These are phyloP conservation scores for Lipomyces chichibuensis DNA, from an alignment of 805 yeast species.

Conservation along the genomic window DNA sequence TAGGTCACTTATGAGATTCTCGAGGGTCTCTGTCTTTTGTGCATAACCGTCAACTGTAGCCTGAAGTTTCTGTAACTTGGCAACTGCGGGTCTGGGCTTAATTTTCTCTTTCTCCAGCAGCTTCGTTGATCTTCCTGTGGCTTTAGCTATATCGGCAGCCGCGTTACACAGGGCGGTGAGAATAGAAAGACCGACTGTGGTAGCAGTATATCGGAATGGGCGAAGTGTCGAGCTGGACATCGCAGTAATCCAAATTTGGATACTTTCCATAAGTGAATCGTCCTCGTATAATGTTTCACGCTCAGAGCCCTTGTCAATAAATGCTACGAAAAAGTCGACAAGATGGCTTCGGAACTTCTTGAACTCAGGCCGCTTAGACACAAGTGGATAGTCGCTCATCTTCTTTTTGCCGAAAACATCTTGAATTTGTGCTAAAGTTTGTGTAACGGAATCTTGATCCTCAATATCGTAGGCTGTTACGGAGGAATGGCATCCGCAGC, in stretches of 20 bases:
- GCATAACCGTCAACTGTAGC: slow-evolving; percentile 54
- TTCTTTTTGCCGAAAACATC: slow-evolving; percentile 45
- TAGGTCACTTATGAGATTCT: slow-evolving; percentile 64
- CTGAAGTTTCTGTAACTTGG: slow-evolving; percentile 44
- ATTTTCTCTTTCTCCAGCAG: slow-evolving; percentile 45
- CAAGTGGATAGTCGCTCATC: slow-evolving; percentile 73
- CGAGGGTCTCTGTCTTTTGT: slow-evolving; percentile 56
- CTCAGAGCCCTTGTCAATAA: slow-evolving; percentile 61
- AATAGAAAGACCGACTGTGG: slow-evolving; percentile 60
- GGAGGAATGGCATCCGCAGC: slow-evolving; percentile 31
- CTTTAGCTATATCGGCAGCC: slow-evolving; percentile 45
- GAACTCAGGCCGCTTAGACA: slow-evolving; percentile 53
- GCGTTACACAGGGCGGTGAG: slow-evolving; percentile 63
- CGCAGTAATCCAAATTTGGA: slow-evolving; percentile 75
- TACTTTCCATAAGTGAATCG: slow-evolving; percentile 52
- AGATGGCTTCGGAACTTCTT: slow-evolving; percentile 59
- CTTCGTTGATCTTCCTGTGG: slow-evolving; percentile 47
- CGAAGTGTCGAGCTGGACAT: slow-evolving; percentile 70
- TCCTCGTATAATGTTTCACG: slow-evolving; percentile 59
- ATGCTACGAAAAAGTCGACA: slow-evolving; percentile 56
- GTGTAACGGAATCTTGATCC: slow-evolving; percentile 68
- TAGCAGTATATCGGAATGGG: slow-evolving; percentile 69
- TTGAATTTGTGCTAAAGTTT: slow-evolving; percentile 74
- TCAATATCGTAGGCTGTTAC: slow-evolving; percentile 71
- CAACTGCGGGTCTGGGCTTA: slow-evolving; percentile 41